A percentile compares a stretch with the other conserved stretches of the same genome.
Conservation (phyloP, 768 basidiomycete genomes). For the Termitomyces sp. region DNA sequence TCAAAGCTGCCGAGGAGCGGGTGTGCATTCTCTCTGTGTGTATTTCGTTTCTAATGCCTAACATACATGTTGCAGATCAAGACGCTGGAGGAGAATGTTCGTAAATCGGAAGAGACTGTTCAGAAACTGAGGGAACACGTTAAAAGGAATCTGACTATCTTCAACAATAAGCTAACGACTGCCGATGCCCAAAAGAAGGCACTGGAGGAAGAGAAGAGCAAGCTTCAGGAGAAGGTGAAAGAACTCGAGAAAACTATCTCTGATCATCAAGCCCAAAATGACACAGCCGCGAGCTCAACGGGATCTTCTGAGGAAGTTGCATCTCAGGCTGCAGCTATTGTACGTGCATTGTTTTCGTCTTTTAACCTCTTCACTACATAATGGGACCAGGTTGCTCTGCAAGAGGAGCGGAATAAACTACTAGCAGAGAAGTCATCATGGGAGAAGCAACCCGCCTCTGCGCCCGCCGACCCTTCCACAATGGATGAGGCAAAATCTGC, state of each 20-base stretch:
- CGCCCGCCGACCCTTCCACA: constrained; percentile 16
- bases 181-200: constrained; percentile 33
- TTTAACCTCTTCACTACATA: neutral
- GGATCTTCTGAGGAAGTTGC: constrained; percentile 20
- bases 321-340: constrained; percentile 34
- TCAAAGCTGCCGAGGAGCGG: constrained; percentile 23
- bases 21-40: constrained; percentile 18
- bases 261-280: constrained; percentile 24
- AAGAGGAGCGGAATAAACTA: constrained; percentile 58
- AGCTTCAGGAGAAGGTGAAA: constrained; percentile 34
- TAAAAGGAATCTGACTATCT: constrained; percentile 24
- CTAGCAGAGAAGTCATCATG: constrained; percentile 54
- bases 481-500: constrained; percentile 27
- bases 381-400: constrained; percentile 41
- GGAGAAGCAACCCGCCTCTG: constrained; percentile 25
- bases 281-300: constrained; percentile 13
- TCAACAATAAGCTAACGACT: constrained; percentile 29
- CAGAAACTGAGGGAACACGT: constrained; percentile 30
- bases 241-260: constrained; percentile 32
- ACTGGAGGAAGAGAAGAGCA: constrained; percentile 32
- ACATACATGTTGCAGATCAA: constrained; percentile 28
- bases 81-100: constrained; percentile 37
- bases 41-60: neutral
- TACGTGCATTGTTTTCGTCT: constrained; percentile 18
- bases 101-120: constrained; percentile 37